Evolutionary conservation across 257 asterid species (phyloP).

Genomic region (Schizonepeta tenuifolia): DNA sequence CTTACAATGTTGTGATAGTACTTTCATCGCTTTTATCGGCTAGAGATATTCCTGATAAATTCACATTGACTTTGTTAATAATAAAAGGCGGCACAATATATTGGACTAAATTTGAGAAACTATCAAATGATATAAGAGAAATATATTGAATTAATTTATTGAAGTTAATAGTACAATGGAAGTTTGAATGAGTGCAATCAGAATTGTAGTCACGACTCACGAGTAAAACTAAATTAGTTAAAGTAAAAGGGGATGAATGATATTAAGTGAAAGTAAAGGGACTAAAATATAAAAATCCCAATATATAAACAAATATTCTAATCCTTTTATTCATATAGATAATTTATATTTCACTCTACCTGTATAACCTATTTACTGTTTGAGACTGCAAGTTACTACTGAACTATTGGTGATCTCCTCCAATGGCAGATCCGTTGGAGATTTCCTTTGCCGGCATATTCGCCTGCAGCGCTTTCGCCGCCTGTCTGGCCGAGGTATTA

Average conservation of each 20-base stretch:
- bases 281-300: background rate
- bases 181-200: no score
- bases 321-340: background rate
- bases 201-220: no score
- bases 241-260: background rate
- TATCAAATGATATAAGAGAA: no score
- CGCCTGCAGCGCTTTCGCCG: constrained; percentile 79
- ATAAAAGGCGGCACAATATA: no score
- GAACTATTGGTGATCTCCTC: constrained; percentile 32
- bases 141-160: no score
- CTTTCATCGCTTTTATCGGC: no score
- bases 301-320: background rate
- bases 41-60: no score
- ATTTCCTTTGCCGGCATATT: constrained; percentile 78
- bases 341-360: constrained; percentile 13
- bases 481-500: constrained; percentile 90
- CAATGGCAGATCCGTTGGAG: constrained; percentile 73
- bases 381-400: constrained; percentile 2
- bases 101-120: no score
- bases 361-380: constrained; percentile 9
- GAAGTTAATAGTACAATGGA: no score
- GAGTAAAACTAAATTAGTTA: no score
- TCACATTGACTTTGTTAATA: no score
- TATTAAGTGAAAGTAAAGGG: background rate
- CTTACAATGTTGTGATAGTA: no score